These are phyloP conservation scores for Aegilops umbellulata DNA, from an alignment of 176 grass and related monocot species.

Conservation along the genomic window DNA sequence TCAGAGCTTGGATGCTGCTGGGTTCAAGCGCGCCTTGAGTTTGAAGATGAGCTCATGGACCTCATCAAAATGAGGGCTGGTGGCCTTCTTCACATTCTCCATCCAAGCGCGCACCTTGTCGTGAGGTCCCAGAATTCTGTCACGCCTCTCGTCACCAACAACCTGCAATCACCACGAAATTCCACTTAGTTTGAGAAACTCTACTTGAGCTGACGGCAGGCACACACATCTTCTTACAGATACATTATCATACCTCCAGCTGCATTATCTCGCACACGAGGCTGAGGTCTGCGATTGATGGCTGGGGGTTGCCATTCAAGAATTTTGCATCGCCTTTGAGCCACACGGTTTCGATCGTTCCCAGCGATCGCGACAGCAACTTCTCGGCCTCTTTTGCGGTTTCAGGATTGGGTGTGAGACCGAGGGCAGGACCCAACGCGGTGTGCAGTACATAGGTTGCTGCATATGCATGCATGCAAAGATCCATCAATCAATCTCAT, in stretches of 20 bases:
- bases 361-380: constrained; percentile 49
- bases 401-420: constrained; percentile 47
- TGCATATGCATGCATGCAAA: background rate
- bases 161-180: constrained; percentile 27
- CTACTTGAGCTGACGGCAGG: too few relatives aligned
- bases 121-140: constrained; percentile 48
- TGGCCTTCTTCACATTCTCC: constrained; percentile 79
- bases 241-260: constrained; percentile 53
- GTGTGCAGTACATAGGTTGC: constrained; percentile 51
- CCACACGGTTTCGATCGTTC: constrained; percentile 58
- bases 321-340: constrained; percentile 73
- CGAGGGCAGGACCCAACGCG: constrained; percentile 55
- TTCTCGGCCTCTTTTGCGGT: constrained; percentile 64
- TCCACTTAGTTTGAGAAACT: too few relatives aligned
- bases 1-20: constrained; percentile 32
- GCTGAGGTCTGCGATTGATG: constrained; percentile 83
- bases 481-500: too few relatives aligned
- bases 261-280: constrained; percentile 96
- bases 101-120: constrained; percentile 70
- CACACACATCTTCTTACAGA: too few relatives aligned
- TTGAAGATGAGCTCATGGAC: constrained; percentile 45
- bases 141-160: constrained; percentile 38
- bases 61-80: constrained; percentile 77
- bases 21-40: constrained; percentile 42
- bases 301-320: constrained; percentile 60